Evolutionary conservation across 108 stramenopile genomes (phyloP), one percentile per base, ranked within the genome.

Genomic region (Cylindrotheca closterium): DNA sequence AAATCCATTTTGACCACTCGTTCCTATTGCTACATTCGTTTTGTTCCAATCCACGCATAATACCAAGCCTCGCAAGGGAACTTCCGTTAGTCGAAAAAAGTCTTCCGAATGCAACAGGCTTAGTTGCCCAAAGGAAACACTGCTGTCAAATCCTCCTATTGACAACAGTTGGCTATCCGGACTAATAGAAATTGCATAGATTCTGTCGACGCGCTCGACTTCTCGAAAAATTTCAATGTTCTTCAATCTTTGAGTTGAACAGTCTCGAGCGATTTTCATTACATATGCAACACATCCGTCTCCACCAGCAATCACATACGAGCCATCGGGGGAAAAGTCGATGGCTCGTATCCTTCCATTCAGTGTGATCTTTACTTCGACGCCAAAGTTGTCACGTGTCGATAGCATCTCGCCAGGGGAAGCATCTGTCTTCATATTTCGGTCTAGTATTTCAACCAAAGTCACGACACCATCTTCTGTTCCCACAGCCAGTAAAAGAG

Each of bases 71-170:
- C 21, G 27, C 32, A 47, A 54, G 23, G 47, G 29, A n/a, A 74
- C 49, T 32, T 79, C 78, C 27, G 2, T 24, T 3, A 72, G 25
- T 26, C 7, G 8, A 2, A n/a, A 15, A 31, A 12, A 32, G 22
- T 37, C 17, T 5, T 34, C 37, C 15, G 51, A 53, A 0, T 53
- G 34, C 3, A 64, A 24, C 17, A 37, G 2, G 25, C 1, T 33
- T 24, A 67, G 24, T 0, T 65, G 46, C 22, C 65, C 51, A 19
- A 74, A 59, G 1, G 82, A 65, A 32, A 77, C 67, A 32, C 33
- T 77, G 19, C 78, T 78, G 59, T 83, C 82, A 53, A 69, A 83
- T 15, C 81, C 78, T 21, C 78, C 82, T 28, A 83, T 52, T 24
- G 78, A 74, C 27, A 83, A 22, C 12, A 56, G 63, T 2, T 31